Base-by-base conservation (phyloP, 805 yeast genomes). In the Pichia nakasei region DNA sequence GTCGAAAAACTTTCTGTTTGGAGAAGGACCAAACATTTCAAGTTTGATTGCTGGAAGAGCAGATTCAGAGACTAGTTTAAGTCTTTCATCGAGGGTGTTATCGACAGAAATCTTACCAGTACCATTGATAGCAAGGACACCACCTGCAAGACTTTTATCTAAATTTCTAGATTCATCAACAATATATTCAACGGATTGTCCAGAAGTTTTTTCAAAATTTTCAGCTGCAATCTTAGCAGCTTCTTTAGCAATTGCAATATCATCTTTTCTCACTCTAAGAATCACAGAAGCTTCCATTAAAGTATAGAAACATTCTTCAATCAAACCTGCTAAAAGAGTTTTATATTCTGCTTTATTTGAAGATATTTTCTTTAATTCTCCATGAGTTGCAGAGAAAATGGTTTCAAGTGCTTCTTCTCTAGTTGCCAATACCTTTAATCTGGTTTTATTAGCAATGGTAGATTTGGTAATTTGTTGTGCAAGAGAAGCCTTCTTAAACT, bases 391-490 rank as follows among this genome's bases (percentile, higher is more conserved):
- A 43, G 78, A 81, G 55, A 89, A 85, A 50, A 93, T 79, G 19
- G 73, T 79, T 50, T 78, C 78, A 55, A 93, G 69, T 13, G 86
- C 78, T 54, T 80, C 79, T 60, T 91, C 95, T 61, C 89, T 86
- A 44, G 95, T 85, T 17, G 84, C 74, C 54, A 93, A 78, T 31
- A 91, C 80, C 69, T 88, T 84, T 63, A 93, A 82, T 68, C 98
- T 82, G 52, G 95, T 85, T 71, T 93, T 88, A 74, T 93, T 93
- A 52, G 91, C 88, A 60, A 93, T 84, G 44, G 96, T 91, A 26
- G 97, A 89, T 70, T 87, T 88, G 57, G 89, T 79, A 63, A 93
- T 91, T 69, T 93, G 97, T 67, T 93, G 97, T 37, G 91, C 85
- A 64, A 93, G 79, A 27, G 87, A 70, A 3, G 95, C 89, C 66